phyloP scores from a whole-genome alignment of 202 grass and related monocot species.

The Sporobolus alterniflorus region DNA sequence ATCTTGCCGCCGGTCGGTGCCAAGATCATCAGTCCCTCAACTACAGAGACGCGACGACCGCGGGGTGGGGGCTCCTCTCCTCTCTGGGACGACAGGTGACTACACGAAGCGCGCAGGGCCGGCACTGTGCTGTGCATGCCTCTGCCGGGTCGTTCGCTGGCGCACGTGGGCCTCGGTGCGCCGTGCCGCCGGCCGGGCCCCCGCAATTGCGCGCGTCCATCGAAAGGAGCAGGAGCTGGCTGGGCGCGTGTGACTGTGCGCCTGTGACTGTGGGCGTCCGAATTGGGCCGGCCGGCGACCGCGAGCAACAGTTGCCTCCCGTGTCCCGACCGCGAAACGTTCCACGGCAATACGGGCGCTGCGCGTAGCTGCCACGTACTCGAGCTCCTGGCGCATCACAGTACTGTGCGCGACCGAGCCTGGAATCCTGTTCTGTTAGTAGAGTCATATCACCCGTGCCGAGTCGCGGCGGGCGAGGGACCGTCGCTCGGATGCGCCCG shows the following conservation, averaged over 20 bases:
- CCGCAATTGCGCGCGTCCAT: too few species aligned
- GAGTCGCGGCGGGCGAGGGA: too few species aligned
- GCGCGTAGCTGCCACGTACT: not conserved
- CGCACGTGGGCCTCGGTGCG: constrained; percentile 31
- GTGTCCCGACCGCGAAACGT: not conserved
- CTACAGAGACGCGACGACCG: constrained; percentile 31
- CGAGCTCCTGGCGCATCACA: not conserved
- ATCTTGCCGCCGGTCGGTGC: constrained; percentile 21
- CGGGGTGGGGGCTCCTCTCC: not conserved
- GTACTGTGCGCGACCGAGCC: not conserved
- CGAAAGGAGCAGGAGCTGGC: not conserved
- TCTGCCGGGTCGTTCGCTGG: not conserved
- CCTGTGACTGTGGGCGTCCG: constrained; percentile 16
- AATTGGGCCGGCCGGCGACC: not conserved
- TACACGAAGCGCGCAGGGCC: not conserved
- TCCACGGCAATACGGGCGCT: not conserved
- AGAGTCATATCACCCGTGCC: too few species aligned
- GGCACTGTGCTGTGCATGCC: not conserved
- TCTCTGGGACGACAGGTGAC: not conserved
- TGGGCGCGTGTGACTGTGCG: constrained; percentile 12
- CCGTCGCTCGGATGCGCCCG: too few species aligned
- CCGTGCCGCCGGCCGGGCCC: constrained; percentile 13
- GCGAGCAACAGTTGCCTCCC: not conserved
- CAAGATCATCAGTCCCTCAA: not conserved
- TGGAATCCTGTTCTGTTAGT: too few species aligned